A percentile compares a stretch with the other conserved stretches of the same genome.
Evolutionary conservation across 2,329 filamentous ascomycete genomes (phyloP).

Genomic region (Fusarium hainanense): DNA sequence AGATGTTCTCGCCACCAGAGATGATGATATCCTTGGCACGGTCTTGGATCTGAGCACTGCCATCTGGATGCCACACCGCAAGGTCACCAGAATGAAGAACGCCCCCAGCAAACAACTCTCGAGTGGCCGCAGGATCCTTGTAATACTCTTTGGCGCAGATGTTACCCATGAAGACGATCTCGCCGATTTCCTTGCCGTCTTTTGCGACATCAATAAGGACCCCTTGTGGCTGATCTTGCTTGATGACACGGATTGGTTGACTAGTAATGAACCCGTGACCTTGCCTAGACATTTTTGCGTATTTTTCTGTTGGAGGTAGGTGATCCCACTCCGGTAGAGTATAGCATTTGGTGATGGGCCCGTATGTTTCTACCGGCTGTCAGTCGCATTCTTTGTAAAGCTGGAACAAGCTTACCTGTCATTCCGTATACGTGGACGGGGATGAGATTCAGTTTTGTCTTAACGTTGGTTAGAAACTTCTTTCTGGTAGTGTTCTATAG

Average conservation of each 20-base stretch:
- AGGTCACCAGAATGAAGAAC: slow-evolving; percentile 90
- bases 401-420: slow-evolving; percentile 55
- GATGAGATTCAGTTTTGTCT: slow-evolving; percentile 76
- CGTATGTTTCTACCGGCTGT: slow-evolving; percentile 77
- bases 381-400: neutral
- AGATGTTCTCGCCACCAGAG: slow-evolving; percentile 96
- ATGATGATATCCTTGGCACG: slow-evolving; percentile 99
- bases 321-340: slow-evolving; percentile 85
- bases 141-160: slow-evolving; percentile 94
- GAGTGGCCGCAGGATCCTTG: slow-evolving; percentile 87
- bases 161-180: slow-evolving; percentile 86
- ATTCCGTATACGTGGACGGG: slow-evolving; percentile 95
- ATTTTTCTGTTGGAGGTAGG: slow-evolving; percentile 80
- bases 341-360: slow-evolving; percentile 95
- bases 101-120: slow-evolving; percentile 87
- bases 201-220: slow-evolving; percentile 59
- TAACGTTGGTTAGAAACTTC: slow-evolving; percentile 2
- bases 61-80: slow-evolving; percentile 92
- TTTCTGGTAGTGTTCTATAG: neutral
- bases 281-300: slow-evolving; percentile 90
- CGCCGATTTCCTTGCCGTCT: slow-evolving; percentile 62
- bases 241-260: slow-evolving; percentile 83
- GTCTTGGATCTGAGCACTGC: slow-evolving; percentile 91
- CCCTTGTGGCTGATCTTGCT: slow-evolving; percentile 76
- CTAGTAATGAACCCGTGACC: slow-evolving; percentile 91